Evolutionary conservation across 768 basidiomycete genomes (phyloP), one percentile per base, ranked within the genome.

Genomic region (Sarcomyxa edulis): DNA sequence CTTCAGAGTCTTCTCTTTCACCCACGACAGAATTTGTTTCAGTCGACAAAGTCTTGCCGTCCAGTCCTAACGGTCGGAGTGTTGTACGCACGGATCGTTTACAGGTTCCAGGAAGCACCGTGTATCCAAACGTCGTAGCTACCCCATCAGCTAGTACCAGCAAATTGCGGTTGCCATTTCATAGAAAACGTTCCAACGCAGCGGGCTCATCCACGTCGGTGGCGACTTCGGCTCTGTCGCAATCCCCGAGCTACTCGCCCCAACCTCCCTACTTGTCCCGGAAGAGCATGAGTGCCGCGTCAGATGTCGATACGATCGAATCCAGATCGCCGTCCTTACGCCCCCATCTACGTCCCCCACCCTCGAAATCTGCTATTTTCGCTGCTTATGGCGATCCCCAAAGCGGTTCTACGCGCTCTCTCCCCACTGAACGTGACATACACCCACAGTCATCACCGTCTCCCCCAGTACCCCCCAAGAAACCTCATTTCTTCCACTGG

Each of bases 301-400:
- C 74, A 29, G 73, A 75, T 36, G 55, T 64, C 3, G 74, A 71
- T 11, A 50, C 59, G 14, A n/a, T 41, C 65, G 35, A 64, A 61
- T 18, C 47, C 65, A 19, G 38, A 39, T 5, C 69, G 68, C 23
- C 61, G 64, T n/a, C n/a, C n/a, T n/a, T n/a, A n/a, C 39, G 39
- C 32, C 19, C 39, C 11, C 34, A 34, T 22, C 59, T 69, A 8
- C 62, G 68, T 10, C 80, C 78, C 3, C 79, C 83, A 1, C 81
- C 81, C 1, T 71, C 72, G 15, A 77, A 77, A 50, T 78, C 76
- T 2, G 71, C 78, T 29, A 68, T 85, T 39, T 84, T 86, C 55
- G 73, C 69, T 7, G 68, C 70, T 5, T 73, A 80, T 47, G 71
- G 60, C 18, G 79, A 75, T 50, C 70, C 70, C 18, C 58, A 58